These are phyloP conservation scores for Pseudonitzschia pungens DNA, from an alignment of 108 stramenopile species.

Conservation along the genomic window DNA sequence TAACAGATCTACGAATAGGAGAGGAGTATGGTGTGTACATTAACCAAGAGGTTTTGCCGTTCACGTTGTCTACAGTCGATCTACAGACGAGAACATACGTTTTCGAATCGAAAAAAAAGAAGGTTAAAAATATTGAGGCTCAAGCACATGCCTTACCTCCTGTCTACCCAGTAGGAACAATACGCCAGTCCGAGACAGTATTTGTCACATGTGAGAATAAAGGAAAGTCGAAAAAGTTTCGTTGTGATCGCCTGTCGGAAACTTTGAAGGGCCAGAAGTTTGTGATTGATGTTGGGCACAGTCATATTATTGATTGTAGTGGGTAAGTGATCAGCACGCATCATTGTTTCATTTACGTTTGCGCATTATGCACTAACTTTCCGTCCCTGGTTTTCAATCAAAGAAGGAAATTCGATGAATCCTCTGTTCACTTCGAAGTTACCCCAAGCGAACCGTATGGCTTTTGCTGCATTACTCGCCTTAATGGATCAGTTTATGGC, in stretches of 20 bases:
- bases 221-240: slow-evolving; percentile 8
- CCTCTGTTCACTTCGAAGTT: slow-evolving; percentile 27
- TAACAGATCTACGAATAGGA: slow-evolving; percentile 26
- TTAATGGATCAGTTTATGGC: slow-evolving; percentile 35
- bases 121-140: slow-evolving; percentile 14
- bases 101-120: slow-evolving; percentile 29
- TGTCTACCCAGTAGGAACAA: slow-evolving; percentile 37
- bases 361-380: not conserved
- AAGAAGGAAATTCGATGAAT: slow-evolving; percentile 34
- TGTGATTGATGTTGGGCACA: slow-evolving; percentile 35
- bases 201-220: slow-evolving; percentile 28
- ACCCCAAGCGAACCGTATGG: slow-evolving; percentile 44
- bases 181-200: slow-evolving; percentile 15
- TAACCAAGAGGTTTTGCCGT: slow-evolving; percentile 25
- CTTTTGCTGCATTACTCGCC: slow-evolving; percentile 35
- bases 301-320: slow-evolving; percentile 38
- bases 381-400: not conserved
- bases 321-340: slow-evolving; percentile 28
- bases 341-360: not conserved
- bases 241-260: slow-evolving; percentile 15
- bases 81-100: slow-evolving; percentile 24
- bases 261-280: slow-evolving; percentile 20
- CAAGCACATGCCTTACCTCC: slow-evolving; percentile 26
- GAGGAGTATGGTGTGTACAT: slow-evolving; percentile 37
- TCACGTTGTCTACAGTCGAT: slow-evolving; percentile 27